These are phyloP conservation scores for Rhodotorula sphaerocarpa DNA, from an alignment of 768 basidiomycete species.

Conservation along the genomic window DNA sequence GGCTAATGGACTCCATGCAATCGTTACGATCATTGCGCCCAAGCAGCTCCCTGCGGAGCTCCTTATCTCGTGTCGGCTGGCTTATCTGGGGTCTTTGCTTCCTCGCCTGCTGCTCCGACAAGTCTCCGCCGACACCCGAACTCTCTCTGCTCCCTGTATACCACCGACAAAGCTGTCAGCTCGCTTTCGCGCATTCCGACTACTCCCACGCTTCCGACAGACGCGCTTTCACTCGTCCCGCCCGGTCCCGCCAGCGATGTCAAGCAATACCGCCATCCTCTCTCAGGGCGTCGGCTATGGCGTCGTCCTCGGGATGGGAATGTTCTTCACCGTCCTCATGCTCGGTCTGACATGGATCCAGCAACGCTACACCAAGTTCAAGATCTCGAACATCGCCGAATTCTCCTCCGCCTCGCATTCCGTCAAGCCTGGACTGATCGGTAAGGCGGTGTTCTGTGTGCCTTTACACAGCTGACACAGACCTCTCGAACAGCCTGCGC, in stretches of 20 bases:
- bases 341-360: conserved; percentile 67
- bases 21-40: too few species aligned
- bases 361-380: conserved; percentile 60
- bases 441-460: too few species aligned
- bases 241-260: not conserved
- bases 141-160: not conserved
- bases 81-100: too few species aligned
- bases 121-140: too few species aligned
- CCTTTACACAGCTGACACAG: too few species aligned
- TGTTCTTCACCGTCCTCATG: conserved; percentile 82
- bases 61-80: too few species aligned
- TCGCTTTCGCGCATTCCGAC: too few species aligned
- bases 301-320: conserved; percentile 45
- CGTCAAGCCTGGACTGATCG: conserved; percentile 55
- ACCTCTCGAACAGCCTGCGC: conserved; percentile 54
- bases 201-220: too few species aligned
- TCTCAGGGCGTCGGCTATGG: conserved; percentile 17
- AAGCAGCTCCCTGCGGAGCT: too few species aligned
- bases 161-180: too few species aligned
- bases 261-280: conserved; percentile 9
- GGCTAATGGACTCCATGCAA: too few species aligned
- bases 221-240: too few species aligned
- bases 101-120: not conserved
- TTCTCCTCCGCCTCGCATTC: conserved; percentile 49
- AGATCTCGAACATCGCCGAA: conserved; percentile 51